These are phyloP conservation scores for Rhizopus microsporus DNA, from an alignment of 371 early-diverging fungal genomes.

Conservation along the genomic window DNA sequence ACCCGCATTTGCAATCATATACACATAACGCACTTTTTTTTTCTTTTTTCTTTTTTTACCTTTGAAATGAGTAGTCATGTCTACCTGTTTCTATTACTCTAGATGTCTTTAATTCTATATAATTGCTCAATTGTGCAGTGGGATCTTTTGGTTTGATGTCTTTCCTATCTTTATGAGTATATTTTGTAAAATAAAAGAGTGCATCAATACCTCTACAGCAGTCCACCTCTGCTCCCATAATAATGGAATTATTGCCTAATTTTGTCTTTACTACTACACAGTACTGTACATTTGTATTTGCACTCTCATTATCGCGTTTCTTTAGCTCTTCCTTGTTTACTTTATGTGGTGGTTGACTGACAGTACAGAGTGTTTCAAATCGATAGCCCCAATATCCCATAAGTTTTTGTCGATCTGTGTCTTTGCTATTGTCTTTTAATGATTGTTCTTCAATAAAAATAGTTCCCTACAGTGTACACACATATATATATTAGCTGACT, in stretches of 20 bases:
- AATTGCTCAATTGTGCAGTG: slow-evolving; percentile 52
- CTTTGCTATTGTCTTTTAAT: slow-evolving; percentile 46
- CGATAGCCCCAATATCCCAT: slow-evolving; percentile 82
- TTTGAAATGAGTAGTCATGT: slow-evolving; percentile 65
- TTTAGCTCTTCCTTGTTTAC: slow-evolving; percentile 39
- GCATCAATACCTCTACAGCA: slow-evolving; percentile 60
- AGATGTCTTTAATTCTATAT: slow-evolving; percentile 91
- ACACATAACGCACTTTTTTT: neutral
- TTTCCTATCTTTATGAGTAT: slow-evolving; percentile 3
- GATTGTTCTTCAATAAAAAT: slow-evolving; percentile 80
- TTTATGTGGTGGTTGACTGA: slow-evolving; percentile 50
- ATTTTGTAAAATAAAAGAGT: neutral
- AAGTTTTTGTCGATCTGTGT: slow-evolving; percentile 58
- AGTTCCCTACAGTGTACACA: slow-evolving; percentile 39
- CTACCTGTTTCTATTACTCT: slow-evolving; percentile 56
- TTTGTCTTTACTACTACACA: slow-evolving; percentile 83
- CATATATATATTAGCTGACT: no score
- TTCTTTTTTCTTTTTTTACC: slow-evolving; percentile 30
- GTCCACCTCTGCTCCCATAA: slow-evolving; percentile 94
- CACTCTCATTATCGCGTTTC: slow-evolving; percentile 45
- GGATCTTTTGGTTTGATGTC: slow-evolving; percentile 40
- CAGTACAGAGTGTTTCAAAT: slow-evolving; percentile 70
- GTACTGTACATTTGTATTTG: slow-evolving; percentile 86
- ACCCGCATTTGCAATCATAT: neutral
- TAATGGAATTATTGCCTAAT: slow-evolving; percentile 65